A percentile compares a stretch with the other conserved stretches of the same genome.
Conservation (phyloP, 257 asterid genomes). For the Mentha longifolia region DNA sequence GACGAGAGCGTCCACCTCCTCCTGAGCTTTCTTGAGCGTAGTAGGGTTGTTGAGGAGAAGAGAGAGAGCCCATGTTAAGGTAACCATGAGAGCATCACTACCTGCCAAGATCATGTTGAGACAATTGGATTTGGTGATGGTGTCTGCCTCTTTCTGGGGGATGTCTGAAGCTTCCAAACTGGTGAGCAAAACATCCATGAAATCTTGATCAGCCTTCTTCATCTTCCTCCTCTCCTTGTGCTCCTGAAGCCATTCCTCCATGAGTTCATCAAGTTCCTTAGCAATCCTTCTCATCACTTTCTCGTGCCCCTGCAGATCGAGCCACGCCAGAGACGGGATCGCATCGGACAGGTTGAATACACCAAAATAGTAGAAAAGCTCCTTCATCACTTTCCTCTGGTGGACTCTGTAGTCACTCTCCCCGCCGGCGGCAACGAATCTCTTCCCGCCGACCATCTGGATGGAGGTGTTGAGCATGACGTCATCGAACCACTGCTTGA, state of each 20-base stretch:
- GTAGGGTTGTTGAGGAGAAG: too few relatives aligned
- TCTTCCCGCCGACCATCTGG: too few relatives aligned
- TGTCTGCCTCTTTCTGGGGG: constrained; percentile 13
- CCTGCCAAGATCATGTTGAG: too few relatives aligned
- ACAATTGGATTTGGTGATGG: too few relatives aligned
- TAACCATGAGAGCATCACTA: too few relatives aligned
- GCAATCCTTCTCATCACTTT: constrained; percentile 23
- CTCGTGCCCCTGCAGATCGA: constrained; percentile 34
- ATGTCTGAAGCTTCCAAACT: background rate
- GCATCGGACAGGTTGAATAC: constrained; percentile 32
- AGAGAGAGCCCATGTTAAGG: too few relatives aligned
- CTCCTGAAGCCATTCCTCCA: constrained; percentile 33
- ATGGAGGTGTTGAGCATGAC: too few relatives aligned
- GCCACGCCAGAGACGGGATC: constrained; percentile 27
- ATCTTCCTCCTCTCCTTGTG: background rate
- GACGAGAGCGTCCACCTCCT: too few relatives aligned
- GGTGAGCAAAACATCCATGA: constrained; percentile 37
- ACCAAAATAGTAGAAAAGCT: constrained; percentile 19
- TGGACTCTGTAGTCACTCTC: background rate
- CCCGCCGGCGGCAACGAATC: background rate
- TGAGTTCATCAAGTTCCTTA: constrained; percentile 24
- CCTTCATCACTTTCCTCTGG: constrained; percentile 8
- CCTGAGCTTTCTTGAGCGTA: too few relatives aligned
- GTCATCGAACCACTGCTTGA: too few relatives aligned
- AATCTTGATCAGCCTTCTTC: constrained; percentile 16